These are phyloP conservation scores for Breynia disticha DNA, from an alignment of 441 rosid genomes.

Conservation along the genomic window DNA sequence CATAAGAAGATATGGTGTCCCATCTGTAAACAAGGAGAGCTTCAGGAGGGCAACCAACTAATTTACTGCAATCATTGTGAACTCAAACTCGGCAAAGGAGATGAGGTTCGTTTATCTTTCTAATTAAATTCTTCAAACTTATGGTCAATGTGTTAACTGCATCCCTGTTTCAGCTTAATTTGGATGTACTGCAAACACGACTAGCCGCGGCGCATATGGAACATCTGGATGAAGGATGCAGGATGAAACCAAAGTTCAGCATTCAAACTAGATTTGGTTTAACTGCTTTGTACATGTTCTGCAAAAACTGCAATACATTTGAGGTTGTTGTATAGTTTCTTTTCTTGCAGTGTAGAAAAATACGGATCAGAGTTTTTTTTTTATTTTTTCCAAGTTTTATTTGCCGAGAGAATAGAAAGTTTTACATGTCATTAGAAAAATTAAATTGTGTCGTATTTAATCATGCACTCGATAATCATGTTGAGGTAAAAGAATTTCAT, in stretches of 20 bases:
- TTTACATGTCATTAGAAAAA: too few species aligned
- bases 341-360: not conserved
- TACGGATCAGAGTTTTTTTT: not conserved
- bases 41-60: conserved; percentile 44
- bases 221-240: conserved; percentile 70
- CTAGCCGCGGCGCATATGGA: conserved; percentile 59
- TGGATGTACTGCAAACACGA: conserved; percentile 38
- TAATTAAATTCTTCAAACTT: not conserved
- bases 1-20: conserved; percentile 73
- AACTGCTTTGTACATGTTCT: conserved; percentile 65
- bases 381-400: not conserved
- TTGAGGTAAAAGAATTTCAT: too few species aligned
- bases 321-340: conserved; percentile 54
- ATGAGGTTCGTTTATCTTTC: conserved; percentile 36
- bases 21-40: conserved; percentile 66
- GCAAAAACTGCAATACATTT: conserved; percentile 53
- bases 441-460: too few species aligned
- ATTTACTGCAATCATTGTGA: conserved; percentile 61
- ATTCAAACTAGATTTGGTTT: conserved; percentile 41
- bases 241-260: conserved; percentile 54
- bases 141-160: conserved; percentile 1
- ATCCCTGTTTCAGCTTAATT: conserved; percentile 38
- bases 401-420: too few species aligned
- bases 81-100: conserved; percentile 51
- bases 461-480: too few species aligned